These are phyloP conservation scores for Eucalyptus curtisii DNA, from an alignment of 345 rosid genomes.

Conservation along the genomic window DNA sequence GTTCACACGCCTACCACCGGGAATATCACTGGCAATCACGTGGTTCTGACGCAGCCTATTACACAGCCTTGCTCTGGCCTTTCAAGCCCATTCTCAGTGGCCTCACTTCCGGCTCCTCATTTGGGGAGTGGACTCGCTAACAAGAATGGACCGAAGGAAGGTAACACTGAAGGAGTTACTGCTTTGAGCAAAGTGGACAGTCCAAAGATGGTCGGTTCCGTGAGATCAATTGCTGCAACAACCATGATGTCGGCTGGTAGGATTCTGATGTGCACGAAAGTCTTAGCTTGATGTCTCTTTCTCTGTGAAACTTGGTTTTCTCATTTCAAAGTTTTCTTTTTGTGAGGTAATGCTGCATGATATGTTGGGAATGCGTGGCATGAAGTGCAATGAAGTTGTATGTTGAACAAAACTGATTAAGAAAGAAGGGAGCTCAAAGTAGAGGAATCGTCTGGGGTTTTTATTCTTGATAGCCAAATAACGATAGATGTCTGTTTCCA, in stretches of 20 bases:
- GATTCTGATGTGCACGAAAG: neutral
- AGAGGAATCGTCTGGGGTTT: neutral
- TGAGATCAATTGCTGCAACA: slow-evolving; percentile 15
- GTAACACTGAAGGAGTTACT: neutral
- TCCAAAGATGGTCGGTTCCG: slow-evolving; percentile 5
- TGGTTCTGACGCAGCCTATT: slow-evolving; percentile 8
- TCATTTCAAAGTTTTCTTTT: neutral
- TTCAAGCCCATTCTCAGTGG: slow-evolving; percentile 40
- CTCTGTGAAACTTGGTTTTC: neutral
- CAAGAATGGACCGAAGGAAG: neutral
- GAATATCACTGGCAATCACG: slow-evolving; percentile 7
- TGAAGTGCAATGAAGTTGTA: neutral
- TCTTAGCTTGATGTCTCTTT: neutral
- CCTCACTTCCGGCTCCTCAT: slow-evolving; percentile 40
- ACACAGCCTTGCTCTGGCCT: slow-evolving; percentile 23
- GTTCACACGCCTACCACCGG: slow-evolving; percentile 16
- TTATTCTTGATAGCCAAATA: neutral
- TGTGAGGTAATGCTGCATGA: neutral
- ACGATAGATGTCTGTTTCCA: neutral
- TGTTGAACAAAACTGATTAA: neutral
- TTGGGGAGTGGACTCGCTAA: slow-evolving; percentile 29
- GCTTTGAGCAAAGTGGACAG: slow-evolving; percentile 26
- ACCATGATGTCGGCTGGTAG: slow-evolving; percentile 56
- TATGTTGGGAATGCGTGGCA: neutral
- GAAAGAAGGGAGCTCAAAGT: neutral